These are phyloP conservation scores for Endocalyx cinctus DNA, from an alignment of 2,329 filamentous ascomycete genomes.

Conservation along the genomic window DNA sequence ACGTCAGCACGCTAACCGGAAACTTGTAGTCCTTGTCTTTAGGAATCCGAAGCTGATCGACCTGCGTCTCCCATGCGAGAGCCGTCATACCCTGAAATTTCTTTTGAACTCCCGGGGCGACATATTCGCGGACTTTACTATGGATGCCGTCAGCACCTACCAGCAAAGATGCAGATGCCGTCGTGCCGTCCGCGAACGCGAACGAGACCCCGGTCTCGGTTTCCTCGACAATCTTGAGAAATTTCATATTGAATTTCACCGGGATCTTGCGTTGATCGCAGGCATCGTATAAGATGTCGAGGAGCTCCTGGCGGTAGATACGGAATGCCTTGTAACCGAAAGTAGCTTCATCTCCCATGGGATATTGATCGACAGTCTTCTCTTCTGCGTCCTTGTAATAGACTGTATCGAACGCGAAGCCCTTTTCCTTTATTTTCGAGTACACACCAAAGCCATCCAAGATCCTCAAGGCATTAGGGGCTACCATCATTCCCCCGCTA, in stretches of 20 bases:
- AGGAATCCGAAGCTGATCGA: conserved; percentile 12
- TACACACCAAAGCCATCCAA: conserved; percentile 48
- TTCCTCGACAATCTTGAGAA: conserved; percentile 38
- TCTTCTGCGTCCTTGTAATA: conserved; percentile 37
- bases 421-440: conserved; percentile 35
- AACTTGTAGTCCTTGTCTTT: conserved; percentile 13
- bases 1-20: conserved; percentile 10
- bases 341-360: conserved; percentile 5
- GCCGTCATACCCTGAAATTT: conserved; percentile 44
- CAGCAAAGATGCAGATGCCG: conserved; percentile 37
- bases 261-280: conserved; percentile 34
- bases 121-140: conserved; percentile 46
- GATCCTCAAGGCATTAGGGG: conserved; percentile 53
- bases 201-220: conserved; percentile 35
- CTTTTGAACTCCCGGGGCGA: conserved; percentile 44
- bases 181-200: conserved; percentile 42
- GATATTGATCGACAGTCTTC: conserved; percentile 33
- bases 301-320: conserved; percentile 48
- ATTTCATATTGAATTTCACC: conserved; percentile 45
- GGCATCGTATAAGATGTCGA: conserved; percentile 40
- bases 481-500: conserved; percentile 55
- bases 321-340: conserved; percentile 47
- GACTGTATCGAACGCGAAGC: conserved; percentile 47
- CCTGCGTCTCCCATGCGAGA: conserved; percentile 20
- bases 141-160: conserved; percentile 59